Base-by-base conservation (phyloP, 805 yeast genomes). In the Ogataea nitratoaversa region DNA sequence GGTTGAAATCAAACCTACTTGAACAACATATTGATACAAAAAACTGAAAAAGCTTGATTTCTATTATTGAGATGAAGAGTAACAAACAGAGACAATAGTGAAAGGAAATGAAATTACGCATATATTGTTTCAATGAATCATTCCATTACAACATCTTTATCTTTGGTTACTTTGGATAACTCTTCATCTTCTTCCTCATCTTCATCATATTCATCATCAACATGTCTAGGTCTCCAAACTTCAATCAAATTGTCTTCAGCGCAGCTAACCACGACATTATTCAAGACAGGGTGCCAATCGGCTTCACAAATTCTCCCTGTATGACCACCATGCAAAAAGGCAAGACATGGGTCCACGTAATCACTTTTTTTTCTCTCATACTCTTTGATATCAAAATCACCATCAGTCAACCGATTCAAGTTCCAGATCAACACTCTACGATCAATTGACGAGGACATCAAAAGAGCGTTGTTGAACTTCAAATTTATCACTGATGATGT, bases 261-360 rank as follows among this genome's bases (percentile, higher is more conserved):
- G 38, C 79, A 79, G 40, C 84, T 76, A 7, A 82, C 81, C 25
- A 78, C 59, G 1, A 84, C 69, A 62, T 80, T 73, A 19, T 71
- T 68, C 35, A 82, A 61, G 8, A 56, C 60, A 2, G 87, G 85
- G 53, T 83, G 82, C 73, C 90, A 76, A 41, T 73, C 79, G 35
- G 82, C 66, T 48, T 82, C 91, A 41, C 79, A 70, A 33, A 88
- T 71, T 38, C 79, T 70, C 35, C 76, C 77, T 2, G 89, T 78
- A 63, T 88, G 96, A 11, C 96, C 96, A 13, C 95, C 95, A 60
- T 89, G 95, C 53, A 86, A 74, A 56, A 86, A 88, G 19, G 65
- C 63, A 42, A 88, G 71, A 57, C 88, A 83, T 5, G 95, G 93
- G 47, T 89, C 95, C 9, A 79, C 77, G 45, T 74, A 76, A 27